phyloP scores from a whole-genome alignment of 2,329 filamentous ascomycete species.

The Magnaporthiopsis rhizophila region DNA sequence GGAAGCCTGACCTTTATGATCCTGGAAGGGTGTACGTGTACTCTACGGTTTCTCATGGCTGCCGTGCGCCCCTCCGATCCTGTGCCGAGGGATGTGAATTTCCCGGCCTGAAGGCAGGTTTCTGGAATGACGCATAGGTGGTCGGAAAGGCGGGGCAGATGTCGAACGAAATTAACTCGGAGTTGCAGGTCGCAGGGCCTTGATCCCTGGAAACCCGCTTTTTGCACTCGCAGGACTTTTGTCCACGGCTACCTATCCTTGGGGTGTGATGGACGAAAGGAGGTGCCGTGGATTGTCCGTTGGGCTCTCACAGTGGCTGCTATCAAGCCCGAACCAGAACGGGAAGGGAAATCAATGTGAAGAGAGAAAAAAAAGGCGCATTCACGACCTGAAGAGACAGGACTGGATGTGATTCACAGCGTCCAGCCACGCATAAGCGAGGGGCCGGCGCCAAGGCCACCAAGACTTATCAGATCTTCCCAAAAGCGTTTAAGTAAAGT shows the following conservation, averaged over 20 bases:
- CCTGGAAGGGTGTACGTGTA: no score
- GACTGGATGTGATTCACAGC: background rate
- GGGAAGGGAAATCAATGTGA: background rate
- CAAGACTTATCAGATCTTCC: constrained; percentile 23
- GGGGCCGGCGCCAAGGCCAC: background rate
- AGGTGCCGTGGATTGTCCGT: no score
- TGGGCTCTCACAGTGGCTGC: no score
- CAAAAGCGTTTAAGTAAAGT: constrained; percentile 19
- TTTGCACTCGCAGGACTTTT: background rate
- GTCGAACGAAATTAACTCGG: background rate
- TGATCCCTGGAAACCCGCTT: background rate
- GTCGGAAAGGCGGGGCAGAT: background rate
- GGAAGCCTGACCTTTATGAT: no score
- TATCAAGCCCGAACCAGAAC: no score
- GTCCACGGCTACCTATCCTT: background rate
- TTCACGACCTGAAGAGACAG: background rate
- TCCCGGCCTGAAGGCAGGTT: background rate
- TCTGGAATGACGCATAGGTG: background rate
- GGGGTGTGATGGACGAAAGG: no score
- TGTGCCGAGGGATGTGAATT: background rate
- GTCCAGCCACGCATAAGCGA: background rate
- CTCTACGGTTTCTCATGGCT: no score
- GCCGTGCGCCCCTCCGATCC: no score
- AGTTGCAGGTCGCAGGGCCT: background rate
- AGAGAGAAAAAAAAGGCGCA: background rate